These are phyloP conservation scores for Podospora pseudopauciseta DNA, from an alignment of 495 filamentous ascomycete genomes.

Conservation along the genomic window DNA sequence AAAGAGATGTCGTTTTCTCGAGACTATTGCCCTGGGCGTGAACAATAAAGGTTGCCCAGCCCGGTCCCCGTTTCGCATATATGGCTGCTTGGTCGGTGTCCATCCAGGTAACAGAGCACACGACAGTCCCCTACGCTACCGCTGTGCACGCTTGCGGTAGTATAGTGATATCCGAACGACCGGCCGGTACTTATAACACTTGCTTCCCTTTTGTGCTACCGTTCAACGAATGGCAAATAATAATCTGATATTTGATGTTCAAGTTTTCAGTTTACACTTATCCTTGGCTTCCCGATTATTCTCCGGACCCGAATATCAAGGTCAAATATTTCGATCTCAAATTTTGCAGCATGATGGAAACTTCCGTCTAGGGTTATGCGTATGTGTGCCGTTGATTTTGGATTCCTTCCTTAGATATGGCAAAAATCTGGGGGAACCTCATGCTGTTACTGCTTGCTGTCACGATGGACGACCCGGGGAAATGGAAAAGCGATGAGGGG, in stretches of 20 bases:
- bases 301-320: constrained; percentile 12
- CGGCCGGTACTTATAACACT: background rate
- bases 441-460: background rate
- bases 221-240: background rate
- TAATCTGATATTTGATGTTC: background rate
- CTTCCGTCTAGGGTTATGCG: background rate
- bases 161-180: background rate
- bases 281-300: constrained; percentile 9
- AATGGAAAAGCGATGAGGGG: background rate
- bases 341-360: background rate
- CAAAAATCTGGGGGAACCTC: background rate
- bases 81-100: background rate
- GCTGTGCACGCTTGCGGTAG: too few species aligned
- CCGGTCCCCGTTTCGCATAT: background rate
- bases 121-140: background rate
- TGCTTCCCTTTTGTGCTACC: background rate
- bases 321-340: background rate
- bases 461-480: background rate
- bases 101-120: background rate
- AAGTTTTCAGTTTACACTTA: constrained; percentile 1
- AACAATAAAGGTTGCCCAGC: background rate
- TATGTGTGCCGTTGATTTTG: too few species aligned
- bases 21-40: background rate
- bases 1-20: background rate
- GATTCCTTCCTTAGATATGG: background rate